Base-by-base conservation (phyloP, 371 early-diverging fungal species). In the Sporodiniella umbellata region DNA sequence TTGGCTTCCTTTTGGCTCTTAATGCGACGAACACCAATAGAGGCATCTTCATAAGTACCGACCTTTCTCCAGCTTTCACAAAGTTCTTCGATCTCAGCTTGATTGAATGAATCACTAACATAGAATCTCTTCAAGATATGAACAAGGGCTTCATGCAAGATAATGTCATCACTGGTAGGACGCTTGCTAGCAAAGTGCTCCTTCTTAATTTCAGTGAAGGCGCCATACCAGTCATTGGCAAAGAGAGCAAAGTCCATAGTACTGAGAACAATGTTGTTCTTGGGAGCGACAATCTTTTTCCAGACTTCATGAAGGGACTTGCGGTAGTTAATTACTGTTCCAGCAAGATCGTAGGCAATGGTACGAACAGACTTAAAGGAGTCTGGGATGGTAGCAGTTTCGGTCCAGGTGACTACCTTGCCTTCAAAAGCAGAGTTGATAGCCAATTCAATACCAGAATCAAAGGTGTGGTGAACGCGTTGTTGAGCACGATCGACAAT, bases 401-500 rank as follows among this genome's bases (percentile, higher is more conserved):
- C 73, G 19, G 68, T 56, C 73, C 68, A 68, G 17, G 73, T 64
- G 11, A 68, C 52, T 4, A 62, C 55, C 54, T 72, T 72, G 42
- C 73, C 69, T 62, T 68, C 69, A 43, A 68, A 68, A 8, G 69
- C 68, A 50, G 64, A 53, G 8, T 58, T 43, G 17, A 72, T 56
- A 15, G 68, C 63, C 31, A 58, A 42, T 8, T 52, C 55, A n/a
- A 66, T 54, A 15, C 66, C 56, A 25, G 51, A 18, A 19, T 68
- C 66, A n/a, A 72, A 48, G 10, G 66, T 59, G 18, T 69, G 64
- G 15, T 51, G 35, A 10, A 64, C 47, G 42, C 68, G 66, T 3
- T 62, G 45, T 42, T 58, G 57, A 48, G 69, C 56, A 35, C 69
- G 66, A n/a, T 47, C 33, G 12, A 69, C 33, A 21, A 63, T 38